Evolutionary conservation across 2,329 filamentous ascomycete species (phyloP).

Genomic region (Thelonectria olida): DNA sequence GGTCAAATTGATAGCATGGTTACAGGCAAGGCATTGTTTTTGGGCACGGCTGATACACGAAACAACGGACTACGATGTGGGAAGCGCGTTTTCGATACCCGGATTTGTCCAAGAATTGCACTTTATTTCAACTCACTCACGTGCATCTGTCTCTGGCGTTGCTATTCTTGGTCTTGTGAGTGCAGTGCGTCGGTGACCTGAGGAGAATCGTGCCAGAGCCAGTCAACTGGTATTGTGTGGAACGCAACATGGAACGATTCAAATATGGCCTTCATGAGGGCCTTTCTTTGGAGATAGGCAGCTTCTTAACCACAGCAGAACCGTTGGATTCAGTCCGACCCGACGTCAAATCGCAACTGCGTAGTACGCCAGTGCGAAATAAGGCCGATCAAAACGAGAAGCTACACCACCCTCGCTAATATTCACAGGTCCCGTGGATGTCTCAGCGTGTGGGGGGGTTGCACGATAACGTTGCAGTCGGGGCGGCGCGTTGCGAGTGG

Average conservation of each 20-base stretch:
- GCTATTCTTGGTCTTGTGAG: constrained; percentile 1
- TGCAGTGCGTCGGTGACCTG: not conserved
- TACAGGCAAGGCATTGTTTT: constrained; percentile 16
- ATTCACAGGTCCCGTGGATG: constrained; percentile 7
- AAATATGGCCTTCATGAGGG: too few relatives aligned
- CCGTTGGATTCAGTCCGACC: too few relatives aligned
- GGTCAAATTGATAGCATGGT: constrained; percentile 15
- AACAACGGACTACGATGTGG: constrained; percentile 8
- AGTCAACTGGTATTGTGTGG: not conserved
- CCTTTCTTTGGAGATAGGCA: too few relatives aligned
- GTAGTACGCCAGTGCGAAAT: too few relatives aligned
- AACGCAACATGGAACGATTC: too few relatives aligned
- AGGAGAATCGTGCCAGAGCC: not conserved
- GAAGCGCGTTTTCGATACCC: constrained; percentile 33
- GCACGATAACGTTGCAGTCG: constrained; percentile 19
- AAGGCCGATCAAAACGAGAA: not conserved
- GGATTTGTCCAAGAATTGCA: constrained; percentile 22
- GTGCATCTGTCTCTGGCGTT: not conserved
- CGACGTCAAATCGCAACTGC: too few relatives aligned
- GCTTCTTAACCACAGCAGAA: too few relatives aligned
- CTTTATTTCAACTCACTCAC: constrained; percentile 10
- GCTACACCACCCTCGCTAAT: not conserved
- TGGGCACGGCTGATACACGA: constrained; percentile 18
- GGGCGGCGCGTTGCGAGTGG: constrained; percentile 16
- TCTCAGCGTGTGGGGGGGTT: constrained; percentile 6